These are phyloP conservation scores for Leishmania turanica DNA, from an alignment of 208 protist genomes.

Conservation along the genomic window DNA sequence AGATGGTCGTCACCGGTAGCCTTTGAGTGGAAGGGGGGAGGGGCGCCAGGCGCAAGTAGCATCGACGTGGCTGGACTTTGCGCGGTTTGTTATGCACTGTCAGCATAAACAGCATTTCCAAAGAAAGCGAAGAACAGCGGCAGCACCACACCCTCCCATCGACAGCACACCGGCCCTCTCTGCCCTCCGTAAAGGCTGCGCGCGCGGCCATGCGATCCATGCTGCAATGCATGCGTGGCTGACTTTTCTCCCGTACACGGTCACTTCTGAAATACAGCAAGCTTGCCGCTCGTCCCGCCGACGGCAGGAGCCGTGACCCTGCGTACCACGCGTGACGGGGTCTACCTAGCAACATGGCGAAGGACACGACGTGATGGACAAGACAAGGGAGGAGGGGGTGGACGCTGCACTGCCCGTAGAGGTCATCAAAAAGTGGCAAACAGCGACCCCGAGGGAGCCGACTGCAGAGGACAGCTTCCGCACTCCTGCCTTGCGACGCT, in stretches of 20 bases:
- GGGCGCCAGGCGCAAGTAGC: neutral
- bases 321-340: neutral
- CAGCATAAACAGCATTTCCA: too few relatives aligned
- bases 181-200: neutral
- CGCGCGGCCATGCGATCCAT: neutral
- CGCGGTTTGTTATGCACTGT: too few relatives aligned
- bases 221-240: neutral
- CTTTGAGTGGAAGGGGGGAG: neutral
- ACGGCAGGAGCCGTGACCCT: neutral
- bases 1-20: neutral
- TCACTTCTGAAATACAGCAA: neutral
- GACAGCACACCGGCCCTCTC: neutral
- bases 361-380: neutral
- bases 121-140: too few relatives aligned
- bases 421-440: neutral
- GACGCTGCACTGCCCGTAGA: neutral
- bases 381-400: neutral
- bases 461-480: neutral
- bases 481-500: neutral
- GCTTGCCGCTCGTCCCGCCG: neutral
- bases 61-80: neutral
- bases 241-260: neutral
- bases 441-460: neutral
- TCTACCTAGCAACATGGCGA: neutral
- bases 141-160: neutral